Evolutionary conservation across 495 filamentous ascomycete species (phyloP).

Genomic region (Aspergillus conjunctus): DNA sequence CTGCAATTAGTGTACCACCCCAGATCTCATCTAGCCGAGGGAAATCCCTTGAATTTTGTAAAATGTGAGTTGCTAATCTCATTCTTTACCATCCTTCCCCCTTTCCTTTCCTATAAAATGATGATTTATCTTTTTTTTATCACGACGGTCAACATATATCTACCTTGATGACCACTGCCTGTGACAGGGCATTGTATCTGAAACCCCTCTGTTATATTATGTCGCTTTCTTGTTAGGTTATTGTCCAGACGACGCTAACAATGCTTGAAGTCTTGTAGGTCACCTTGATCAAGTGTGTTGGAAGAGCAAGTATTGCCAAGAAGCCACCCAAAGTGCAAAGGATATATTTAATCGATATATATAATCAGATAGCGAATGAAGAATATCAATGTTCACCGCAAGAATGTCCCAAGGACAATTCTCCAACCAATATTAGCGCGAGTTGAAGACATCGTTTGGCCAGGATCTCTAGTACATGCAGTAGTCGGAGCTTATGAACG

Average conservation of each 20-base stretch:
- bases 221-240: background rate
- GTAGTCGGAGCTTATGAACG: slow-evolving; percentile 9
- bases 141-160: slow-evolving; percentile 98
- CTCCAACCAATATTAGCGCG: background rate
- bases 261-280: no score
- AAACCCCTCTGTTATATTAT: slow-evolving; percentile 32
- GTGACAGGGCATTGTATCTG: slow-evolving; percentile 81
- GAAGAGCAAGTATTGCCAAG: no score
- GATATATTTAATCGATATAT: background rate
- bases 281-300: no score
- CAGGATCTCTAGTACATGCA: slow-evolving; percentile 5
- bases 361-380: background rate
- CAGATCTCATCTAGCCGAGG: background rate
- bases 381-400: slow-evolving; percentile 8
- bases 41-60: background rate
- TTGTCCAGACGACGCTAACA: background rate
- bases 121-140: slow-evolving; percentile 75
- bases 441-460: background rate
- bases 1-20: no score
- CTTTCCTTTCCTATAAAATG: slow-evolving; percentile 51
- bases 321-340: background rate
- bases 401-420: slow-evolving; percentile 20
- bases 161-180: slow-evolving; percentile 88
- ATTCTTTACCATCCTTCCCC: slow-evolving; percentile 10
- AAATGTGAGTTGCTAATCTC: slow-evolving; percentile 28